Conservation (phyloP, 345 rosid species). For the Anacardium occidentale region DNA sequence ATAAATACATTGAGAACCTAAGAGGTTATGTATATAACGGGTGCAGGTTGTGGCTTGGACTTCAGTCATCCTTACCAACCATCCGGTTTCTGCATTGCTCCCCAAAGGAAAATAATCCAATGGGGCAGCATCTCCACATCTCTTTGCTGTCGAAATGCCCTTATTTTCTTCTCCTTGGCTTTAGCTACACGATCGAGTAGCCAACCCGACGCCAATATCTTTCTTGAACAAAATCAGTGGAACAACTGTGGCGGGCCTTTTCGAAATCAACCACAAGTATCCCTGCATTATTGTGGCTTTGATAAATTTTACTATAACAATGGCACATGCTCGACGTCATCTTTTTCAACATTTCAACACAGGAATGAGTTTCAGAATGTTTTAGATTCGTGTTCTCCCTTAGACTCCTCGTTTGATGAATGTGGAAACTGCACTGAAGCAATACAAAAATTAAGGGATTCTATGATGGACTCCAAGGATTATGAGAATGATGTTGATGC, state of each 20-base stretch:
- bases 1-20: no score
- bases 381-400: conserved; percentile 28
- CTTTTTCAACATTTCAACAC: conserved; percentile 22
- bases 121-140: conserved; percentile 40
- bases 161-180: conserved; percentile 34
- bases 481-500: conserved; percentile 12
- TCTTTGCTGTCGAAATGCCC: conserved; percentile 50
- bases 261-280: conserved; percentile 20
- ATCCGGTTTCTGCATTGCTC: conserved; percentile 38
- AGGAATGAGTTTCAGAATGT: conserved; percentile 15
- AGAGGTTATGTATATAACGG: background rate
- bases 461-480: background rate
- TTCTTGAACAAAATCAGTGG: conserved; percentile 39
- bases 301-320: conserved; percentile 29
- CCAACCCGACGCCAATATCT: conserved; percentile 15
- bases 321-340: conserved; percentile 32
- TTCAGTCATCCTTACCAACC: conserved; percentile 46
- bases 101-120: conserved; percentile 20
- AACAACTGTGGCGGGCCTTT: conserved; percentile 24
- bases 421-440: conserved; percentile 36
- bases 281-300: conserved; percentile 35
- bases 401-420: conserved; percentile 26
- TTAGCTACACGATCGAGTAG: conserved; percentile 33
- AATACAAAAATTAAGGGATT: conserved; percentile 3
- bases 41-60: conserved; percentile 36